Conservation (phyloP, 2,329 filamentous ascomycete genomes). For the Curvularia sp. region DNA sequence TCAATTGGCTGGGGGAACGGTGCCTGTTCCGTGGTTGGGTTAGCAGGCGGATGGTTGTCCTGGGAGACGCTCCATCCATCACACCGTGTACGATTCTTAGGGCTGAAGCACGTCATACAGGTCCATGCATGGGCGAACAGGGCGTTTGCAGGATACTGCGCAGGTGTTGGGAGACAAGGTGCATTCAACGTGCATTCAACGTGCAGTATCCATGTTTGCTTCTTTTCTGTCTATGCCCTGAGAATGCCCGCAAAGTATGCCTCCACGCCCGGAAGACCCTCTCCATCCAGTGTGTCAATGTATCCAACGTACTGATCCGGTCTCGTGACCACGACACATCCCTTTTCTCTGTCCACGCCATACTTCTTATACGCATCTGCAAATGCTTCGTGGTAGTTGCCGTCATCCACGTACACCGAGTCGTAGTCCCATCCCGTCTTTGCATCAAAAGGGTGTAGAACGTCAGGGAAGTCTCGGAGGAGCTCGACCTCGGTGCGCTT, state of each 20-base stretch:
- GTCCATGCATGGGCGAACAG: slow-evolving; percentile 10
- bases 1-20: slow-evolving; percentile 8
- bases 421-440: slow-evolving; percentile 52
- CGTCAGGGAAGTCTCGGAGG: slow-evolving; percentile 52
- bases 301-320: slow-evolving; percentile 72
- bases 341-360: slow-evolving; percentile 63
- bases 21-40: slow-evolving; percentile 3
- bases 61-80: slow-evolving; percentile 5
- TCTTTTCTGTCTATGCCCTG: slow-evolving; percentile 10
- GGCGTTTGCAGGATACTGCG: slow-evolving; percentile 13
- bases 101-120: slow-evolving; percentile 8
- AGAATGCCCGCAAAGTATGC: slow-evolving; percentile 44
- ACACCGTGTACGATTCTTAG: slow-evolving; percentile 8
- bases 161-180: background rate
- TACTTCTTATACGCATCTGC: slow-evolving; percentile 63
- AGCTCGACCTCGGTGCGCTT: slow-evolving; percentile 56
- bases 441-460: slow-evolving; percentile 56
- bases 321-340: slow-evolving; percentile 66
- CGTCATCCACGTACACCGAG: slow-evolving; percentile 57
- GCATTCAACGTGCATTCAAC: background rate
- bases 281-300: slow-evolving; percentile 50
- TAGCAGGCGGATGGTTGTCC: slow-evolving; percentile 5
- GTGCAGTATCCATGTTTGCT: slow-evolving; percentile 1
- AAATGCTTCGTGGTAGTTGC: slow-evolving; percentile 54
- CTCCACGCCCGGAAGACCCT: slow-evolving; percentile 40